phyloP scores from a whole-genome alignment of 768 basidiomycete genomes.

The Strobilomyces dryophilus region DNA sequence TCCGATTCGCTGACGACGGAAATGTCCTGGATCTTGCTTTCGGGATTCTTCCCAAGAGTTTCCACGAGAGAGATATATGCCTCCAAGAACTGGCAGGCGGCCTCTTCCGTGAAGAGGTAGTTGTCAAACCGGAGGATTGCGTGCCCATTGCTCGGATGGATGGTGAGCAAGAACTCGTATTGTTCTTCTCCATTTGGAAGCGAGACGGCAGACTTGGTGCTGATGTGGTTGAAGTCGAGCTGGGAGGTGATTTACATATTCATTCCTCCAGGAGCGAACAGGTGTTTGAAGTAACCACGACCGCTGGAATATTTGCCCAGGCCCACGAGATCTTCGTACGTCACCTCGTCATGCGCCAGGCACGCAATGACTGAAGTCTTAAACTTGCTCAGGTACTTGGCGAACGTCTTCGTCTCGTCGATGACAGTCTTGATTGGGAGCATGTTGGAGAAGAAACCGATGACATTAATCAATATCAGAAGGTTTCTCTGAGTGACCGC shows the following conservation, averaged over 20 bases:
- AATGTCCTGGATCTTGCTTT: constrained; percentile 16
- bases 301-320: constrained; percentile 21
- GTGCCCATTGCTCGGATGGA: constrained; percentile 23
- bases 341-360: constrained; percentile 27
- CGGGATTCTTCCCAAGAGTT: constrained; percentile 14
- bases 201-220: constrained; percentile 14
- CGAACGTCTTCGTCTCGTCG: constrained; percentile 23
- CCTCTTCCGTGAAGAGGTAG: constrained; percentile 25
- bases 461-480: constrained; percentile 22
- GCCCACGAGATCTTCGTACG: constrained; percentile 28
- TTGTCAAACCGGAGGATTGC: constrained; percentile 28
- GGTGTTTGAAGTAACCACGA: constrained; percentile 31
- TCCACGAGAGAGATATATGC: constrained; percentile 29
- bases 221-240: constrained; percentile 15
- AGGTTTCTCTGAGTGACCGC: constrained; percentile 30
- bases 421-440: constrained; percentile 27
- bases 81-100: constrained; percentile 29
- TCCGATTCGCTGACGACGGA: constrained; percentile 13
- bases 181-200: constrained; percentile 29
- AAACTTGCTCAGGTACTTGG: constrained; percentile 21
- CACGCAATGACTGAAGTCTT: constrained; percentile 21
- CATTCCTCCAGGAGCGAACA: constrained; percentile 29
- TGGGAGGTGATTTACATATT: constrained; percentile 24
- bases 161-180: constrained; percentile 22
- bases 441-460: constrained; percentile 32